Base-by-base conservation (phyloP, 2,329 filamentous ascomycete species). In the Aspergillus ibericus region DNA sequence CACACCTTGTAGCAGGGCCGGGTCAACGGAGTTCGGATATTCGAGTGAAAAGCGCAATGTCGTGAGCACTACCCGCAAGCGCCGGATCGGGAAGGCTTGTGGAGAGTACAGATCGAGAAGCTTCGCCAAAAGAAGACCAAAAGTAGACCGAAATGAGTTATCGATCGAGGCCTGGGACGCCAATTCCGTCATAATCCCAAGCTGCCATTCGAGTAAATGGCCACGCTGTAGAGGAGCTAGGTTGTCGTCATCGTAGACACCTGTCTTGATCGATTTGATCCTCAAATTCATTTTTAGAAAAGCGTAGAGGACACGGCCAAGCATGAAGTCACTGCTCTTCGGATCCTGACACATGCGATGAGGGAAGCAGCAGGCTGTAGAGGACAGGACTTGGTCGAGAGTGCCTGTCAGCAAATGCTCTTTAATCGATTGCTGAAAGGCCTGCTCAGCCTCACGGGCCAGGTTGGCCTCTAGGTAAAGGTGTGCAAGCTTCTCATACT, bases 401-500 rank as follows among this genome's bases (percentile, higher is more conserved):
- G 68, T 62, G 2, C 75, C 79, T 18, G 70, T 63, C 4, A 72
- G 64, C 32, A 80, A 71, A 61, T 80, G 74, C 52, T 76, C 74
- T 20, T 67, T 63, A 36, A 81, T 74, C 4, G 78, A 75, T 42
- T 75, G 71, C 36, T 65, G 63, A 40, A 80, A 78, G 7, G 73
- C 70, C 29, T 70, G 59, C 18, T 71, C 69, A 0, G 79, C 75
- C 53, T 75, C 74, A 22, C 59, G 59, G 22, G 61, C 65, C 54
- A 76, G 69, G 38, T 71, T 70, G n/a, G 67, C 66, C 46, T 79
- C 75, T 16, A 77, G 55, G 59, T 77, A 78, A 2, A 78, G 66
- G 53, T 73, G 68, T 2, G 74, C 78, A 20, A 79, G 74, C 56
- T 75, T 72, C 61, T 81, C 79, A 48, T 75, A 76, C 58, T 81